Percentiles rank a stretch among this genome's conserved stretches.
phyloP scores from a whole-genome alignment of 1,139 yeast species.

The Geotrichum restrictum region DNA sequence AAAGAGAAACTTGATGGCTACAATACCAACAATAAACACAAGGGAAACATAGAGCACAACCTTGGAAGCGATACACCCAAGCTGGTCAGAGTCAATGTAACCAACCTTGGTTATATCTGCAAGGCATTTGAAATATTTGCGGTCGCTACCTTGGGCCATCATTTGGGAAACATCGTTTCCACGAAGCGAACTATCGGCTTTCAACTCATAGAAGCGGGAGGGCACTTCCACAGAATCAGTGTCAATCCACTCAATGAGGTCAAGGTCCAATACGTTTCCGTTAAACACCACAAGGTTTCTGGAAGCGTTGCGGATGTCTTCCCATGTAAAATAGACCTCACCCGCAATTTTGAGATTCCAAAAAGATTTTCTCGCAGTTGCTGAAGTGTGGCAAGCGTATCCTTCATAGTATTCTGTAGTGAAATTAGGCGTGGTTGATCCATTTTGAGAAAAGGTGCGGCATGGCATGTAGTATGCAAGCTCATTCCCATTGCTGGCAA shows the following conservation, averaged over 20 bases:
- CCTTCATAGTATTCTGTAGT: constrained; percentile 55
- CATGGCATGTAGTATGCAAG: constrained; percentile 91
- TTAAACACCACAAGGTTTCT: constrained; percentile 72
- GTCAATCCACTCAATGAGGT: constrained; percentile 62
- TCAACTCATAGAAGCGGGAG: constrained; percentile 57
- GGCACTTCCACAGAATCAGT: constrained; percentile 52
- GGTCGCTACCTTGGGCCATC: constrained; percentile 33
- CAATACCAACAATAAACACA: constrained; percentile 68
- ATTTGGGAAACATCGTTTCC: constrained; percentile 20
- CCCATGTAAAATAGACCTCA: constrained; percentile 78
- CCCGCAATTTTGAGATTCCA: constrained; percentile 57
- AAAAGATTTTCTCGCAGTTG: constrained; percentile 55
- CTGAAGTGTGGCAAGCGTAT: constrained; percentile 69
- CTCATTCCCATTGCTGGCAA: constrained; percentile 61
- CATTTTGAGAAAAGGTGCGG: constrained; percentile 50
- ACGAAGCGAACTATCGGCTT: constrained; percentile 43
- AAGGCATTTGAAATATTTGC: constrained; percentile 64
- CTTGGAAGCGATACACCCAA: constrained; percentile 79
- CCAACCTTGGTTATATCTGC: constrained; percentile 79
- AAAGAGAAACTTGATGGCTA: constrained; percentile 61
- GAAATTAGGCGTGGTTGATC: constrained; percentile 41
- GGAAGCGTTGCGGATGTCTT: constrained; percentile 55
- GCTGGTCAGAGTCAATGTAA: constrained; percentile 68
- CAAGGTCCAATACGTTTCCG: constrained; percentile 77
- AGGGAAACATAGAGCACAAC: constrained; percentile 66